These are phyloP conservation scores for Oryza rufipogon DNA, from an alignment of 176 grass and related monocot genomes.

Conservation along the genomic window DNA sequence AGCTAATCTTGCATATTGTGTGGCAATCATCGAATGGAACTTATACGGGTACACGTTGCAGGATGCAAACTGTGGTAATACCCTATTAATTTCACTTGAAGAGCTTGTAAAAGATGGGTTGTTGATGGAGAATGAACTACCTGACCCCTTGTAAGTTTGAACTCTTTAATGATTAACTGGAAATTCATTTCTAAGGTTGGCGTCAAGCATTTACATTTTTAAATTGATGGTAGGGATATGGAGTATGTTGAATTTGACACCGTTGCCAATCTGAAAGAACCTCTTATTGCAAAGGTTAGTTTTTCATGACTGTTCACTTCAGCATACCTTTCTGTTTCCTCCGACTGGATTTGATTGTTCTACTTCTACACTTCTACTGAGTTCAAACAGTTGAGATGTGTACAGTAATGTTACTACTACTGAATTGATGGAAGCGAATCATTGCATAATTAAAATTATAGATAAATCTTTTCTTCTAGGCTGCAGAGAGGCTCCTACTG, in stretches of 20 bases:
- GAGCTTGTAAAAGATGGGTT: conserved; percentile 96
- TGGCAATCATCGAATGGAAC: not conserved
- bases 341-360: conserved; percentile 12
- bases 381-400: not conserved
- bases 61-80: conserved; percentile 96
- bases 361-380: not conserved
- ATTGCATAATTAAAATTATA: conserved; percentile 35
- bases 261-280: conserved; percentile 81
- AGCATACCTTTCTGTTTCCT: not conserved
- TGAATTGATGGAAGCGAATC: conserved; percentile 4
- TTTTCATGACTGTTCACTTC: not conserved
- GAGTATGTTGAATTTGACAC: conserved; percentile 82
- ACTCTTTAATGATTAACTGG: conserved; percentile 29
- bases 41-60: conserved; percentile 41
- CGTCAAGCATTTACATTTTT: conserved; percentile 28
- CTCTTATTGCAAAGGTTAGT: conserved; percentile 82
- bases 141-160: conserved; percentile 62
- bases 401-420: not conserved
- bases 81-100: conserved; percentile 86
- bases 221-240: conserved; percentile 49
- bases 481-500: conserved; percentile 82
- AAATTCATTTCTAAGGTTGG: conserved; percentile 11
- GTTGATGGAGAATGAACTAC: conserved; percentile 81
- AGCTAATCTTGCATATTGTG: conserved; percentile 6
- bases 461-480: conserved; percentile 61